A percentile compares a stretch with the other conserved stretches of the same genome.
Conservation (phyloP, 108 stramenopile species). For the Skeletonema tropicum region DNA sequence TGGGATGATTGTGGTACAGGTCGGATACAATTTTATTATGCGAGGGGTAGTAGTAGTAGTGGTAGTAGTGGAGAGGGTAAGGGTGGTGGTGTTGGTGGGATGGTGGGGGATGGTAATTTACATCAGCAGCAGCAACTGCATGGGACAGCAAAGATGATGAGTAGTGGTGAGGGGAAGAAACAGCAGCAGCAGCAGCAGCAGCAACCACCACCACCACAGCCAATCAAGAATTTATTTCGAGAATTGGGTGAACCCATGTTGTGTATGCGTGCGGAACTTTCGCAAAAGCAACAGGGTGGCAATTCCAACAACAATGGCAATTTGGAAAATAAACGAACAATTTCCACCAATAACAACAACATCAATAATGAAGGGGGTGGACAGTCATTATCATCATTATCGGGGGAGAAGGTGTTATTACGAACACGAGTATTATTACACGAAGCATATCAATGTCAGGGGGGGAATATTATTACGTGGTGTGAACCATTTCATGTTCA, state of each 20-base stretch:
- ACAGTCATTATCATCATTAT: neutral
- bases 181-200: neutral
- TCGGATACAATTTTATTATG: conserved; percentile 75
- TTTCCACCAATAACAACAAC: neutral
- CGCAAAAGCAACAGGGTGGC: conserved; percentile 12
- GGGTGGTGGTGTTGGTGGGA: neutral
- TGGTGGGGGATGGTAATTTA: neutral
- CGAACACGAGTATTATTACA: conserved; percentile 79
- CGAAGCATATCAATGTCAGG: conserved; percentile 89
- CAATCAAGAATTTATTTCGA: conserved; percentile 47
- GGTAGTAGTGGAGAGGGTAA: neutral
- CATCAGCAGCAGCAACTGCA: neutral
- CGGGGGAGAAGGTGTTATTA: conserved; percentile 58
- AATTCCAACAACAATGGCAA: conserved; percentile 21
- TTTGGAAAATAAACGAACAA: neutral
- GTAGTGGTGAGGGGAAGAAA: neutral
- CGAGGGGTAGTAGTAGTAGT: conserved; percentile 4
- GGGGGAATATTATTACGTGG: conserved; percentile 93
- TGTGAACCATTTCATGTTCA: conserved; percentile 72
- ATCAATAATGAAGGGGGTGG: neutral
- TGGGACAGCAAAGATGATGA: neutral
- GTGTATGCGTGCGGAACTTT: conserved; percentile 81
- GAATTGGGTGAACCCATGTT: conserved; percentile 83
- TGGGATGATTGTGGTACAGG: conserved; percentile 94
- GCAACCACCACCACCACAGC: neutral